These are phyloP conservation scores for Collybia nuda DNA, from an alignment of 768 basidiomycete species.

Conservation along the genomic window DNA sequence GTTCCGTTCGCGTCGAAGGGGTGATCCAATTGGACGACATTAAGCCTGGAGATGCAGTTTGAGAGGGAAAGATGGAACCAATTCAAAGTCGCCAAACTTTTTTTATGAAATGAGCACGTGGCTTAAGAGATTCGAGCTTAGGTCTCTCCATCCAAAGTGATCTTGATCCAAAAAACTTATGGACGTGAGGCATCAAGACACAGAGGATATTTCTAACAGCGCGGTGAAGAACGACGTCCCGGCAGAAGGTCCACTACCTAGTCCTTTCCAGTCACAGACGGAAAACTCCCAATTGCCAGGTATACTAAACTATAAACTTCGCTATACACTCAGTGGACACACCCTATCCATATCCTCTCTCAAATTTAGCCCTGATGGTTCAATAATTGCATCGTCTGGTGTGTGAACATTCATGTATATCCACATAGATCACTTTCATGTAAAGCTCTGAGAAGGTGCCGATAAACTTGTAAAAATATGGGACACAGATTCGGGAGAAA, in stretches of 20 bases:
- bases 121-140: too few species aligned
- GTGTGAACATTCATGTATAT: constrained; percentile 23
- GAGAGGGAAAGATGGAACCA: not conserved
- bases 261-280: not conserved
- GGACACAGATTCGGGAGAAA: constrained; percentile 71
- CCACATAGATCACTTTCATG: too few species aligned
- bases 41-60: not conserved
- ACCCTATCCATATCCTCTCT: constrained; percentile 78
- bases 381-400: constrained; percentile 83
- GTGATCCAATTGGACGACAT: constrained; percentile 69
- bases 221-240: not conserved
- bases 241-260: not conserved
- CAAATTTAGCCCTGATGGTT: constrained; percentile 87
- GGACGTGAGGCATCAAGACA: not conserved
- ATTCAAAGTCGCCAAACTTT: constrained; percentile 22
- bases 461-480: constrained; percentile 84
- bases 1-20: constrained; percentile 77
- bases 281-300: constrained; percentile 1
- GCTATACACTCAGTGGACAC: constrained; percentile 78
- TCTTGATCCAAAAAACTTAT: not conserved
- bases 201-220: not conserved
- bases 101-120: constrained; percentile 27
- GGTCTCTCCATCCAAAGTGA: too few species aligned
- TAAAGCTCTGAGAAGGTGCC: constrained; percentile 57
- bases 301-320: constrained; percentile 56